A percentile compares a stretch with the other conserved stretches of the same genome.
These are phyloP conservation scores for Kluyveromyces dobzhanskii DNA, from an alignment of 805 yeast species.

Conservation along the genomic window DNA sequence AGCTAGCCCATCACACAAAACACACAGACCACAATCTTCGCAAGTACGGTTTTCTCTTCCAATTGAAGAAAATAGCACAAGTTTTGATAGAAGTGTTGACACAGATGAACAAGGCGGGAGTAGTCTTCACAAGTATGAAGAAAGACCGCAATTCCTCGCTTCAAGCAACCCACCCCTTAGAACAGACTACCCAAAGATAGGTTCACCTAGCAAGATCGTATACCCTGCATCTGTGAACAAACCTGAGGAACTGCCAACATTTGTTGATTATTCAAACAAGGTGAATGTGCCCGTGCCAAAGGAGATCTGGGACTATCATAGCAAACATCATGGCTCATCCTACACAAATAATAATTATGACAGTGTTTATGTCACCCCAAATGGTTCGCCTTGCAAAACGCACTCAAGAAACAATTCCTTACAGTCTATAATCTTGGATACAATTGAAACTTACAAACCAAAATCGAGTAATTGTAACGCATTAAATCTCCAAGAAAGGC, in stretches of 20 bases:
- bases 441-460: conserved; percentile 13
- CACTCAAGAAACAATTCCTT: conserved; percentile 16
- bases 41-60: conserved; percentile 28
- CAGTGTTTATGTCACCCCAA: not conserved
- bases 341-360: not conserved
- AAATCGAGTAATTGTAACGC: not conserved
- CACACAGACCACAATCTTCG: conserved; percentile 8
- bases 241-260: conserved; percentile 7
- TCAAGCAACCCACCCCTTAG: not conserved
- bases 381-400: not conserved
- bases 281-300: conserved; percentile 26
- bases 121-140: not conserved
- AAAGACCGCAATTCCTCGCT: not conserved
- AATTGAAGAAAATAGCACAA: not conserved
- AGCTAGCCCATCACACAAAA: not conserved
- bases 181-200: not conserved
- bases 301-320: conserved; percentile 25
- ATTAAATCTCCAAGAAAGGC: not conserved
- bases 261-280: conserved; percentile 22
- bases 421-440: conserved; percentile 23
- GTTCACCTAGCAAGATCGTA: conserved; percentile 25
- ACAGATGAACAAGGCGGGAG: not conserved
- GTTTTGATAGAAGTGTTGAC: no score
- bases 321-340: not conserved
- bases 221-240: conserved; percentile 15